Evolutionary conservation across 2,329 filamentous ascomycete species (phyloP).

Genomic region (Calonectria ilicicola): DNA sequence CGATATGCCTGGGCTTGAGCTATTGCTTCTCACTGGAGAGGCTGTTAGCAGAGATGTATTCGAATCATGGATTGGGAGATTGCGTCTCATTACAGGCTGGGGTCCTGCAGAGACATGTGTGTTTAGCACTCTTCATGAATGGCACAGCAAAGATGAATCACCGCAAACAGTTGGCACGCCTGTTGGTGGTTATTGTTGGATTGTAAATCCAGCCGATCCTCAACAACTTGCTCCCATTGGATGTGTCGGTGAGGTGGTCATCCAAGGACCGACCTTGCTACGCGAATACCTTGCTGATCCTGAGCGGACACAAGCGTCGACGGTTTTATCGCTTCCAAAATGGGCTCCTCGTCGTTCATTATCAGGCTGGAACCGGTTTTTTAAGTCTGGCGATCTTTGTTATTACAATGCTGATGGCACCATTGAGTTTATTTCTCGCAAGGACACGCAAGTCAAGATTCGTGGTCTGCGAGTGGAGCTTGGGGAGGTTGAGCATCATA

Average conservation of each 20-base stretch:
- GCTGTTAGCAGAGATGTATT: constrained; percentile 26
- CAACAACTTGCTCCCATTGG: constrained; percentile 29
- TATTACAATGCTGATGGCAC: constrained; percentile 47
- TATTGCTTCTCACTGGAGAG: constrained; percentile 37
- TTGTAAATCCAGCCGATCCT: constrained; percentile 33
- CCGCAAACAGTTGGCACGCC: constrained; percentile 23
- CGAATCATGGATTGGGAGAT: constrained; percentile 25
- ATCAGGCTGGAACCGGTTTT: constrained; percentile 41
- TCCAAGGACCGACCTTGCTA: constrained; percentile 36
- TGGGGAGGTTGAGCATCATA: constrained; percentile 31
- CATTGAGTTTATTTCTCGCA: constrained; percentile 57
- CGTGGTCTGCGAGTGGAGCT: constrained; percentile 56
- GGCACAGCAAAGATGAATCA: neutral
- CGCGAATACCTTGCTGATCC: constrained; percentile 37
- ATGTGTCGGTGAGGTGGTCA: constrained; percentile 33
- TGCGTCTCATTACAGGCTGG: constrained; percentile 38
- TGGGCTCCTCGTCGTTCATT: constrained; percentile 11
- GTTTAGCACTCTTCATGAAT: constrained; percentile 18
- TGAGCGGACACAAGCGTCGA: constrained; percentile 41
- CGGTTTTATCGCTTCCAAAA: constrained; percentile 41
- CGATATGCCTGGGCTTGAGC: constrained; percentile 22
- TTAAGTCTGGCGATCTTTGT: constrained; percentile 39
- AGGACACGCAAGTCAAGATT: constrained; percentile 61
- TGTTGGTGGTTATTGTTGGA: constrained; percentile 25
- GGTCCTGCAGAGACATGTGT: constrained; percentile 37